These are phyloP conservation scores for Pleurotus platypus DNA, from an alignment of 768 basidiomycete genomes.

Conservation along the genomic window DNA sequence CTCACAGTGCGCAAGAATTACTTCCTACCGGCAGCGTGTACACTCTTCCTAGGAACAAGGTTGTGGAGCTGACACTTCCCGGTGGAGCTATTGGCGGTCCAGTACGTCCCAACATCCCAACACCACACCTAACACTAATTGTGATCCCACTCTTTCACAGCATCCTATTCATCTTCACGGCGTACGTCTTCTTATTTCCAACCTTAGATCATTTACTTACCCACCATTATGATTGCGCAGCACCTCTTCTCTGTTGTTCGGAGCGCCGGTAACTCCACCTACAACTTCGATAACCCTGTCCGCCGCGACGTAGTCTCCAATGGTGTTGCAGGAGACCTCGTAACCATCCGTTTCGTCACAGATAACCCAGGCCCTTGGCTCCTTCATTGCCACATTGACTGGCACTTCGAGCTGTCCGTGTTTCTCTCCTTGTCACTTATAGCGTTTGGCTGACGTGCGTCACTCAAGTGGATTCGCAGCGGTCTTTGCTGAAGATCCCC, in stretches of 20 bases:
- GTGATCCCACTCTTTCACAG: constrained; percentile 14
- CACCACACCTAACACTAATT: not conserved
- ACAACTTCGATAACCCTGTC: constrained; percentile 47
- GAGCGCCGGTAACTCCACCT: constrained; percentile 25
- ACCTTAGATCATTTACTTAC: not conserved
- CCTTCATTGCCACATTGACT: constrained; percentile 9
- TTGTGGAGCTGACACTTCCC: constrained; percentile 33
- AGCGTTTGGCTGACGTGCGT: not conserved
- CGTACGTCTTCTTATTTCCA: constrained; percentile 18
- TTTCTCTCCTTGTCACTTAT: not conserved
- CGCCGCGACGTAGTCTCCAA: constrained; percentile 46
- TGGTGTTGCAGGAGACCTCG: constrained; percentile 26
- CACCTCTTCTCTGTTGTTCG: constrained; percentile 36
- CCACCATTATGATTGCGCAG: constrained; percentile 14
- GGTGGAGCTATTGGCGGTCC: constrained; percentile 19
- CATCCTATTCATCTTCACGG: constrained; percentile 41
- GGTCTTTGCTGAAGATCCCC: constrained; percentile 7
- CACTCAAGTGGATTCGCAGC: constrained; percentile 1
- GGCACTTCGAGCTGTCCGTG: constrained; percentile 7
- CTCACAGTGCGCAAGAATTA: constrained; percentile 23
- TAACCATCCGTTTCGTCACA: constrained; percentile 51
- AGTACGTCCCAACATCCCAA: constrained; percentile 13
- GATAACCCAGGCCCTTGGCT: constrained; percentile 59
- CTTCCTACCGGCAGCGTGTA: constrained; percentile 28
- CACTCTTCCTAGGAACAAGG: constrained; percentile 28